phyloP scores from a whole-genome alignment of 2,329 filamentous ascomycete species.

The Penicillium freii region DNA sequence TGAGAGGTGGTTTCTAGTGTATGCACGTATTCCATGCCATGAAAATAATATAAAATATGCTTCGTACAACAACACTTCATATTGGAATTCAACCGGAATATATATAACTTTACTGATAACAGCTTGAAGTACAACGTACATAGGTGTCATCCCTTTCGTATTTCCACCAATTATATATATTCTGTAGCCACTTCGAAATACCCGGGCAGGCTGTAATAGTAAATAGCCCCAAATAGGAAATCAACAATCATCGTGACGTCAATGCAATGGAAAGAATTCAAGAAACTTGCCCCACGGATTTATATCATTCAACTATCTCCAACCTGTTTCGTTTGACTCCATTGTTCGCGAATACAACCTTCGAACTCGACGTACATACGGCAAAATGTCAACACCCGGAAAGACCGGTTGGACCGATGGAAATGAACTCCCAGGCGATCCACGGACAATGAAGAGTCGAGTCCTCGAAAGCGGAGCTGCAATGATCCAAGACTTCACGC shows the following conservation, averaged over 20 bases:
- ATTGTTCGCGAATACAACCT: not conserved
- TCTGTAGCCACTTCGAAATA: not conserved
- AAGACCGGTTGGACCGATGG: conserved; percentile 8
- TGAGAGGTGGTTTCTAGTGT: not conserved
- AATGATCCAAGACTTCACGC: conserved; percentile 56
- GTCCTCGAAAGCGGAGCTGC: conserved; percentile 41
- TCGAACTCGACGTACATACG: not conserved
- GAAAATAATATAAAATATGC: not conserved
- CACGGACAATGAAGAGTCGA: conserved; percentile 36
- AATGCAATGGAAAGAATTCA: not conserved
- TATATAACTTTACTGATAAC: not conserved
- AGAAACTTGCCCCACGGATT: not conserved
- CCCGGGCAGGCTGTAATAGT: not conserved
- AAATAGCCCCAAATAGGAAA: not conserved
- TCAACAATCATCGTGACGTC: conserved; percentile 7
- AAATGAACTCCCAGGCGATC: conserved; percentile 28
- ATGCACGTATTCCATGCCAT: not conserved
- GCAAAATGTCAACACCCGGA: conserved; percentile 15
- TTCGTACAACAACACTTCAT: not conserved
- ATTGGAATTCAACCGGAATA: not conserved
- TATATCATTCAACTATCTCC: not conserved
- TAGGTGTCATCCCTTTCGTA: too few species aligned
- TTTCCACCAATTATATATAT: not conserved
- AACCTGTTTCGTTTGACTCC: not conserved
- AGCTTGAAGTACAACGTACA: not conserved